Evolutionary conservation across 495 filamentous ascomycete species (phyloP).

Genomic region (Aspergillus wentii): DNA sequence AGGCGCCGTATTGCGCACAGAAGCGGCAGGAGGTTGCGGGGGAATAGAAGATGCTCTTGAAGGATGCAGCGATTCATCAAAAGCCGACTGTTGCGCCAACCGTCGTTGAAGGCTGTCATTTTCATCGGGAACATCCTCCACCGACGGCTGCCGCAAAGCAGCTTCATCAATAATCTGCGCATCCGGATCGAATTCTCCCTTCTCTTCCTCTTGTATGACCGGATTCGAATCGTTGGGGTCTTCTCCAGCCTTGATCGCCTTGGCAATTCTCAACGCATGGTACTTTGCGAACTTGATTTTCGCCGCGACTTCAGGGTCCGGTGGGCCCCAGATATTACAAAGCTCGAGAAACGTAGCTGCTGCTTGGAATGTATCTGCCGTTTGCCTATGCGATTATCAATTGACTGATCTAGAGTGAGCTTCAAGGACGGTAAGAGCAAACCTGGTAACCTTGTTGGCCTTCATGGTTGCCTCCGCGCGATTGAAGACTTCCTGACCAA

Average conservation of each 20-base stretch:
- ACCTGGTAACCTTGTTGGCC: constrained; percentile 82
- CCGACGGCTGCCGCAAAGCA: constrained; percentile 45
- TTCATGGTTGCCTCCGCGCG: constrained; percentile 77
- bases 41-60: constrained; percentile 42
- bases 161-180: constrained; percentile 44
- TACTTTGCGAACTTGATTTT: constrained; percentile 96
- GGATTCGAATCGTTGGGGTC: constrained; percentile 93
- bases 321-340: constrained; percentile 71
- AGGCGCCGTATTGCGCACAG: constrained; percentile 16
- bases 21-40: constrained; percentile 26
- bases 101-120: no score
- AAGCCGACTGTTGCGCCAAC: no score
- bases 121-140: constrained; percentile 51
- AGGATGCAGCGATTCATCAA: no score
- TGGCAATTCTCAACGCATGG: constrained; percentile 85
- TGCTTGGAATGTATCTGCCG: constrained; percentile 86
- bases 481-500: constrained; percentile 80
- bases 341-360: constrained; percentile 89
- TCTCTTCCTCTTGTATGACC: constrained; percentile 35
- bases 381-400: constrained; percentile 57
- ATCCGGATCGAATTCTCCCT: constrained; percentile 26
- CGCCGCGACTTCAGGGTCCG: constrained; percentile 70
- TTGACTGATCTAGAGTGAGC: no score
- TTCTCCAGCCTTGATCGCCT: constrained; percentile 84
- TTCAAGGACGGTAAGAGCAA: constrained; percentile 14